Evolutionary conservation across 345 rosid species (phyloP), one percentile per base, ranked within the genome.

Genomic region (Theobroma cacao): DNA sequence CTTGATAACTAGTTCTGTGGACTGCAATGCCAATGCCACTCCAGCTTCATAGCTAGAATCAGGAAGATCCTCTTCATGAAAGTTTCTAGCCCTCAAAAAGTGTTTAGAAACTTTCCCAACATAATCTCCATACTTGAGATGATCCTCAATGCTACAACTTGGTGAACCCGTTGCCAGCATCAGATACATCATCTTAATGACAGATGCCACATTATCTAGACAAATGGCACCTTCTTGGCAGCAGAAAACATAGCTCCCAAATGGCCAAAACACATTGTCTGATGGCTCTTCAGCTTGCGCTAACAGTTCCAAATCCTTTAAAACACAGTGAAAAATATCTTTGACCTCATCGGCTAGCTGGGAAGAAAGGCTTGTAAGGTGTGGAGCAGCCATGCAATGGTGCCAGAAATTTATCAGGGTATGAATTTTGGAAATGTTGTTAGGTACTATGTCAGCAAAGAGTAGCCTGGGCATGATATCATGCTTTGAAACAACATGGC

Each of bases 181-280:
- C 81, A 82, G 77, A 77, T 86, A 75, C 95, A 94, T 85, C 89
- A 90, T 83, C 81, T 67, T 78, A 38, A 87, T 73, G 30, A 94
- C 80, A 24, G 92, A 88, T 4, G 28, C 63, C 3, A 89, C 87
- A 52, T 89, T 90, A n/a, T 94, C 95, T 55, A 91, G 58, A 36
- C 97, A 94, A 14, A 96, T 77, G n/a, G 88, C 97, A 58, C 99
- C 99, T 7, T 82, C 86, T 65, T 86, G 88, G 13, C 96, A 88
- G 59, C 92, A 91, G 80, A 90, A 89, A 36, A 92, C 74, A 59
- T 87, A 91, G 76, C 85, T 91, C 66, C 98, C 98, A 45, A 89
- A 89, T 13, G 99, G 98, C 88, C 85, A 89, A 56, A 87, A 92
- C 28, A 33, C 72, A 30, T 75, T 71, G 26, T 62, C 64, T 18